Base-by-base conservation (phyloP, 129 eudicot genomes). In the Pseudognaphalium luteoalbum region DNA sequence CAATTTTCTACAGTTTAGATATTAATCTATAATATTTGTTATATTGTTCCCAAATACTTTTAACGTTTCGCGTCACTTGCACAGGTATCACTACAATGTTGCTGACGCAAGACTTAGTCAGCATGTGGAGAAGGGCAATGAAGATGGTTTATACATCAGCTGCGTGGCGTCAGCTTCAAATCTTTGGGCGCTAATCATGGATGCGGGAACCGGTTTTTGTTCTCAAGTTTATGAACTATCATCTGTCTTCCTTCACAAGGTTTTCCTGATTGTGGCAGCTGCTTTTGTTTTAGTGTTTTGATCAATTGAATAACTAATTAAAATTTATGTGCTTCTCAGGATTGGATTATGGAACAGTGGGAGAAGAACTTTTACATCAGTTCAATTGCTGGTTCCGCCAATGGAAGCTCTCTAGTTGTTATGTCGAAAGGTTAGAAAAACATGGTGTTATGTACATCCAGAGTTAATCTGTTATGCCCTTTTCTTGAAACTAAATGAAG, bases 331-430 rank as follows among this genome's bases (percentile, higher is more conserved):
- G 71, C 58, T 56, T 12, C 10, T 70, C 76, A 94, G 99, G 99
- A 94, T 76, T 94, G 99, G 99, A 94, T 94, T 73, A 91, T 94
- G 97, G 99, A 94, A 80, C 99, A 94, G 47, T 94, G 97, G 99
- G 99, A 94, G 82, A 94, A 94, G 86, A 94, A 94, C 80, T 94
- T 69, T 42, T 94, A 94, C 79, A 94, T 94, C 81, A 94, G 94
- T 78, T 87, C 99, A 44, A 91, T 91, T 67, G 97, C 97, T 83
- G 99, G 99, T 78, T 96, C 98, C 4, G 62, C 85, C 61, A 94
- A 89, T 78, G 99, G 99, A 73, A 89, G 97, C 80, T 94, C 97
- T 37, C 71, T 94, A 87, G 99, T 94, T 33, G 88, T 94, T 67
- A 94, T 94, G 99, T 94, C 99, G 29, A 94, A 94, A 91, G 99